phyloP scores from a whole-genome alignment of 306 rosid genomes.

The Rosa multiflora region DNA sequence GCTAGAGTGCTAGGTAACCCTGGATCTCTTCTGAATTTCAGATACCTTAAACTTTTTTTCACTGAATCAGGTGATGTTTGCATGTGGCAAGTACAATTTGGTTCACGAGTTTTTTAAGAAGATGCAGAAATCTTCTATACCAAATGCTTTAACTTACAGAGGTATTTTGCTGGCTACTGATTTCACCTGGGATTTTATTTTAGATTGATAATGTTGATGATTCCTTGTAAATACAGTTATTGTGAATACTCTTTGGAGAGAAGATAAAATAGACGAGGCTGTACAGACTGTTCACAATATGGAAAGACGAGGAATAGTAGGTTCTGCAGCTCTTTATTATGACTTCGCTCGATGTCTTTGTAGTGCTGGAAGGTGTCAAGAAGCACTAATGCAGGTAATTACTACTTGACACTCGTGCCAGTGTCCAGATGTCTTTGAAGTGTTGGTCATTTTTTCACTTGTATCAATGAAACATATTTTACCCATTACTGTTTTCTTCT shows the following conservation, averaged over 20 bases:
- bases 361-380: conserved; percentile 82
- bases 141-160: conserved; percentile 85
- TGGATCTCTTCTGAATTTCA: conserved; percentile 8
- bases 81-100: conserved; percentile 87
- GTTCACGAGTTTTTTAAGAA: conserved; percentile 94
- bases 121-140: conserved; percentile 68
- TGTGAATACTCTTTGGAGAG: conserved; percentile 78
- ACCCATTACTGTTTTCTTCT: not conserved
- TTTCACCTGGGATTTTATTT: conserved; percentile 14
- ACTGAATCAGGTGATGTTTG: conserved; percentile 80
- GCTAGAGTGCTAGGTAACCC: not conserved
- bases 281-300: conserved; percentile 57
- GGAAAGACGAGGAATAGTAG: conserved; percentile 92
- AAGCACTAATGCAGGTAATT: conserved; percentile 81
- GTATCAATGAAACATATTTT: not conserved
- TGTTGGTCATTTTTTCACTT: conserved; percentile 2
- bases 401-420: not conserved
- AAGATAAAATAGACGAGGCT: conserved; percentile 88
- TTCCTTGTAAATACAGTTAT: conserved; percentile 58
- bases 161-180: conserved; percentile 45
- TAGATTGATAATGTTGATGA: conserved; percentile 29
- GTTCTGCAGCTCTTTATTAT: conserved; percentile 93
- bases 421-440: not conserved
- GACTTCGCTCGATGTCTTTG: conserved; percentile 96
- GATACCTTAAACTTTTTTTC: conserved; percentile 23